Conservation (phyloP, 192 early-diverging fungal genomes). For the Gonapodya prolifera region DNA sequence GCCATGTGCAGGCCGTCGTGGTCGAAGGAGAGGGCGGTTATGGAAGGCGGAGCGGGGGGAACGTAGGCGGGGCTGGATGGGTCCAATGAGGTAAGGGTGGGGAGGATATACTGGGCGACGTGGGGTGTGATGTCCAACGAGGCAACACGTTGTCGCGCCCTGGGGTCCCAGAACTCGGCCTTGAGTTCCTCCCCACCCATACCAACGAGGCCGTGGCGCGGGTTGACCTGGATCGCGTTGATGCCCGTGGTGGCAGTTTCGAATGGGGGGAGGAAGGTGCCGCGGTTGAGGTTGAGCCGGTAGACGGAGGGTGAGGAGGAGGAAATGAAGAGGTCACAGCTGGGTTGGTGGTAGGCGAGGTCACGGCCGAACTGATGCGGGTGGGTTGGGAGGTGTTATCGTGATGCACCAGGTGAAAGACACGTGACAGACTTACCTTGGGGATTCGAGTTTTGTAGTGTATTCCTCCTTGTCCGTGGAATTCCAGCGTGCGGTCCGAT, state of each 20-base stretch:
- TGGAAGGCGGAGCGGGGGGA: slow-evolving; percentile 33
- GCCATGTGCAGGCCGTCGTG: slow-evolving; percentile 74
- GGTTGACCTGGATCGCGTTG: slow-evolving; percentile 61
- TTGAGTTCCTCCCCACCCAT: slow-evolving; percentile 78
- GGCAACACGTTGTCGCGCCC: slow-evolving; percentile 40
- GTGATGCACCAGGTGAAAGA: neutral
- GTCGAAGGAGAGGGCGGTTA: slow-evolving; percentile 68
- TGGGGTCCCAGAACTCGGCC: slow-evolving; percentile 93
- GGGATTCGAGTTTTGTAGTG: slow-evolving; percentile 91
- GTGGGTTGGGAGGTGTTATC: neutral
- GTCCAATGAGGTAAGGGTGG: neutral
- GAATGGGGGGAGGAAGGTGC: slow-evolving; percentile 78
- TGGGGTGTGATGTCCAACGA: slow-evolving; percentile 56
- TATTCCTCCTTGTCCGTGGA: slow-evolving; percentile 90
- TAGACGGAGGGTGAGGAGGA: slow-evolving; percentile 75
- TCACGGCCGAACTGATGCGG: slow-evolving; percentile 71
- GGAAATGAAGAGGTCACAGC: slow-evolving; percentile 77
- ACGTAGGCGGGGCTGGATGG: neutral
- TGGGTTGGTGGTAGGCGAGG: slow-evolving; percentile 78
- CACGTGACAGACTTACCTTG: slow-evolving; percentile 27
- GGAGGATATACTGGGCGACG: no score
- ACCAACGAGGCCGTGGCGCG: slow-evolving; percentile 84
- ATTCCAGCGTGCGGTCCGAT: slow-evolving; percentile 78
- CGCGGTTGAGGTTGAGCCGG: slow-evolving; percentile 82
- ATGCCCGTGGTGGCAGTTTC: slow-evolving; percentile 48